Evolutionary conservation across 129 eudicot genomes (phyloP), one percentile per base, ranked within the genome.

Genomic region (Lactuca sativa): DNA sequence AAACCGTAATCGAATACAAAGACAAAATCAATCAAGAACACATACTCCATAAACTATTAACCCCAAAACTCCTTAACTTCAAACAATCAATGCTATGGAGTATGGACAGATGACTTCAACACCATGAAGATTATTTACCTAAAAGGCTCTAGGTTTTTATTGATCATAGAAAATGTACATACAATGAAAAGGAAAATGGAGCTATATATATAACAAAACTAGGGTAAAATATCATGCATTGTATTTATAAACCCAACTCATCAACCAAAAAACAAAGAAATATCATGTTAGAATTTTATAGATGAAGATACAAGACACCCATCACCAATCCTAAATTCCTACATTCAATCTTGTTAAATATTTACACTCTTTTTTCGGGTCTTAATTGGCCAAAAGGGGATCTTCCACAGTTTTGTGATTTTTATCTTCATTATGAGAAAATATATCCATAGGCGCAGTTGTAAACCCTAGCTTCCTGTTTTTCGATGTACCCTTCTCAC

Each of bases 361-460:
- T 76, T 61, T 76, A 76, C 80, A 67, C 73, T 7, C 37, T 52
- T 9, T 37, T 4, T 4, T 14, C 38, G 6, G 30, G 30, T 30
- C 17, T 30, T 36, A 36, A 36, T 36, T 32, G 33, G 25, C 30
- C 49, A 14, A 13, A 10, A 25, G 56, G 41, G 31, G 59, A 62
- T 77, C 76, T 62, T 77, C 81, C 47, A 77, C 81, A 69, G 69
- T 36, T 80, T 25, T 25, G 30, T 25, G 30, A 25, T 25, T 25
- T 25, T 80, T 85, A 74, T 73, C 88, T 10, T 77, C 81, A 72
- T 79, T 85, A 51, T 81, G 75, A n/a, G 93, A 81, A 71, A 71
- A 91, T 1, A 91, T 88, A 59, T 91, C 97, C 7, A 84, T 66
- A 11, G 97, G 97, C 2, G 96, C 85, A 33, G 81, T 75, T 30